Evolutionary conservation across 495 filamentous ascomycete species (phyloP), one percentile per base, ranked within the genome.

Genomic region (Aspergillus carlsbadensis): DNA sequence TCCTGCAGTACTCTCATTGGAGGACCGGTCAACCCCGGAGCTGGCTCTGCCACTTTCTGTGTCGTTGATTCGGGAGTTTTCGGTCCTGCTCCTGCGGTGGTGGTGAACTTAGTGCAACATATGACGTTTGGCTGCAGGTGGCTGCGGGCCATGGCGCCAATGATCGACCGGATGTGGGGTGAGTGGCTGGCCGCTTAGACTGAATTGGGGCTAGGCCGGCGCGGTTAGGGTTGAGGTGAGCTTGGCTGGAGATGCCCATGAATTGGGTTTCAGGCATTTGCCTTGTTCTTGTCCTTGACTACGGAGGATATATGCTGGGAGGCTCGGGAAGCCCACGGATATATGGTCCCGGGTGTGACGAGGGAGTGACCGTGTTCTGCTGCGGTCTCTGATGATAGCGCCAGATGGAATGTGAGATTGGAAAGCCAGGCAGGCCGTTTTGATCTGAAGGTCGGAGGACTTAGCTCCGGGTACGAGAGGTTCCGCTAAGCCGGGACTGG

Each of bases 91-190:
- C 26, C 26, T 29, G 26, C 26, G 26, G 26, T 4, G 26, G 3
- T 29, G 26, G 4, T 29, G 26, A 3, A 29, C 6, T 34, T 41
- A 46, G 52, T 68, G 65, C 59, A 71, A 69, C 70, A 22, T 63
- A 70, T 75, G 72, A 75, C 69, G 71, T 65, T 26, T 2, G 10
- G 8, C 31, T 39, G 34, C 47, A 50, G 55, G 64, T 44, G 53
- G 62, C 61, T 52, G 43, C 15, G 34, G 43, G 14, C 13, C 17
- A 10, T 10, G 24, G 45, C 29, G 54, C 54, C 54, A 57, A 57
- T 57, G 45, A 50, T 50, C 45, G 54, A 57, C 54, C 36, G 43
- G 53, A 2, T 13, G 42, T 55, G 52, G 52, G 18, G 18, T 18
- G n/a, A 4, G n/a, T 40, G 33, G 42, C 24, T 35, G 34, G 14